Evolutionary conservation across 2,329 filamentous ascomycete genomes (phyloP).

Genomic region (Diaporthe vexans): DNA sequence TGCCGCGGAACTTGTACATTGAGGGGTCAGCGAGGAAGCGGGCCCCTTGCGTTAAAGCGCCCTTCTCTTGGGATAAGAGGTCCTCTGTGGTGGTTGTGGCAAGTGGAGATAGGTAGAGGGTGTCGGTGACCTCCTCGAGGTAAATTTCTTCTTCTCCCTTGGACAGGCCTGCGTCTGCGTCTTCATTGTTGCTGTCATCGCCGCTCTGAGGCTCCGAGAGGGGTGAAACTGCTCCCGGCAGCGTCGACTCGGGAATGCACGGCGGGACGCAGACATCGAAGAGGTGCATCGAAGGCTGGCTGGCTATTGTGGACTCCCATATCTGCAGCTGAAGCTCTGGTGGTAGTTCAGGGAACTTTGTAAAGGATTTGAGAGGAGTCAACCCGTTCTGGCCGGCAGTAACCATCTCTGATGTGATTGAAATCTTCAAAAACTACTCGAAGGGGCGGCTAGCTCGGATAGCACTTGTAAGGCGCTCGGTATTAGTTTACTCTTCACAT

Average conservation of each 20-base stretch:
- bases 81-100: not conserved
- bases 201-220: not conserved
- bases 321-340: conserved; percentile 45
- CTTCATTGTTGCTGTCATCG: not conserved
- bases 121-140: conserved; percentile 31
- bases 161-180: not conserved
- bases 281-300: conserved; percentile 44
- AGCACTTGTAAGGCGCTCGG: not conserved
- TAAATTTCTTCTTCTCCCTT: not conserved
- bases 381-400: not conserved
- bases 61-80: not conserved
- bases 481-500: no score
- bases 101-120: conserved; percentile 32
- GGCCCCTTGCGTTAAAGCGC: not conserved
- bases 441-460: not conserved
- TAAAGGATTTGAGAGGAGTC: conserved; percentile 36
- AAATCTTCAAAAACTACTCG: not conserved
- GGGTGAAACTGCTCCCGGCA: not conserved
- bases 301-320: conserved; percentile 43
- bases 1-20: conserved; percentile 38
- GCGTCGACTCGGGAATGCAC: not conserved
- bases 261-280: conserved; percentile 44
- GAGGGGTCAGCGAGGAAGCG: conserved; percentile 35
- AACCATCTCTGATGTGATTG: not conserved
- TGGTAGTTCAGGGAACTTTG: conserved; percentile 43